These are phyloP conservation scores for Zygosaccharomyces pseudobailii DNA, from an alignment of 1,139 yeast genomes.

Conservation along the genomic window DNA sequence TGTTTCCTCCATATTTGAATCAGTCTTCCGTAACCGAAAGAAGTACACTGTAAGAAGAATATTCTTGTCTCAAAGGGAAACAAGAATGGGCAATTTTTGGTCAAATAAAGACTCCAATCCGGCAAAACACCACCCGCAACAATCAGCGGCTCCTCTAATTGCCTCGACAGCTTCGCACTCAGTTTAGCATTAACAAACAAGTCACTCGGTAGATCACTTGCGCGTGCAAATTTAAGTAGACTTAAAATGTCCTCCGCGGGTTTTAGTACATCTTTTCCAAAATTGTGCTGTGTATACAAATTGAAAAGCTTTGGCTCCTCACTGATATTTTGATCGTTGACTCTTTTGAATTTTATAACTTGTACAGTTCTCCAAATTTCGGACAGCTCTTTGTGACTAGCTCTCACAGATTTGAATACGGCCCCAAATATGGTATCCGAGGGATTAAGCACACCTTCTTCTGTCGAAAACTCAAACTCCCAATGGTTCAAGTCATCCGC, in stretches of 20 bases:
- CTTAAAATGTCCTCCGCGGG: slow-evolving; percentile 49
- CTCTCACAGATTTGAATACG: slow-evolving; percentile 51
- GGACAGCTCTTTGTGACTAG: slow-evolving; percentile 40
- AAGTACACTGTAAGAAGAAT: slow-evolving; percentile 76
- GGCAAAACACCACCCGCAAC: slow-evolving; percentile 89
- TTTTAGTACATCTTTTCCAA: slow-evolving; percentile 37
- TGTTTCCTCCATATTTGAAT: slow-evolving; percentile 72
- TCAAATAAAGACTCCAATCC: slow-evolving; percentile 72
- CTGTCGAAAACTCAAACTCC: slow-evolving; percentile 56
- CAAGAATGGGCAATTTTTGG: slow-evolving; percentile 71
- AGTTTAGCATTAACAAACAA: slow-evolving; percentile 73
- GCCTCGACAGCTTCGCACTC: slow-evolving; percentile 81
- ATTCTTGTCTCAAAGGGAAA: slow-evolving; percentile 82
- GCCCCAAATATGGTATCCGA: slow-evolving; percentile 83
- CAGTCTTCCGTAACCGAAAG: slow-evolving; percentile 85
- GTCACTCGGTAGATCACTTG: slow-evolving; percentile 38
- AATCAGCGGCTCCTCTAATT: slow-evolving; percentile 82
- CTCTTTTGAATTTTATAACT: slow-evolving; percentile 46
- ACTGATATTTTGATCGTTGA: slow-evolving; percentile 17
- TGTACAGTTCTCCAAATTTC: slow-evolving; percentile 57
- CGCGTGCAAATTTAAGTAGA: slow-evolving; percentile 49
- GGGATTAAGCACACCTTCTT: slow-evolving; percentile 57
- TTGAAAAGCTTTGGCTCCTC: slow-evolving; percentile 16
- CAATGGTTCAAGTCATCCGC: slow-evolving; percentile 31
- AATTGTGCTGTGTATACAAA: slow-evolving; percentile 34